Evolutionary conservation across 2,329 filamentous ascomycete species (phyloP), one percentile per base, ranked within the genome.

Genomic region (Apiospora marii): DNA sequence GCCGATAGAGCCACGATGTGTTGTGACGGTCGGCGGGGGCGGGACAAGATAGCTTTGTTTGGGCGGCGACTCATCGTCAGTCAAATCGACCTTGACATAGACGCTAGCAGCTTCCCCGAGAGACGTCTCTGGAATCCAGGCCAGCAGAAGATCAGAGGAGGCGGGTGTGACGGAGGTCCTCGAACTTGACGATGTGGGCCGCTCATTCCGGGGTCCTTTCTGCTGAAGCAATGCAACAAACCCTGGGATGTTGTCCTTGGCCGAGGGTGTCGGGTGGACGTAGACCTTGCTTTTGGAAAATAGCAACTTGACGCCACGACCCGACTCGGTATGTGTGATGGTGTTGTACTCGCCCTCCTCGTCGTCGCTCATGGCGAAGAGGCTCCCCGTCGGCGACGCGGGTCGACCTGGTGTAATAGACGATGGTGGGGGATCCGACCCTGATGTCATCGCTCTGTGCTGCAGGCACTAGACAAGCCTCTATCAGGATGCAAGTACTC

Each of bases 271-370:
- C 0, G 96, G 96, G 82, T 99, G 96, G 61, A 99, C 92, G 81
- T 98, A 99, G 81, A 99, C 96, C 88, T 98, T 99, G 92, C 95
- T 98, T 85, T 99, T 99, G 27, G 95, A 96, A 79, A 93, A 98
- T 19, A 99, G 87, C 44, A 99, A 87, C 84, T 98, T 99, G 67
- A 99, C 96, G 1, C 96, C 96, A 76, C 90, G 90, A 0, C 93
- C 93, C 2, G 91, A 91, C 76, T 89, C 90, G 4, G 91, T 90
- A 80, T 97, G 94, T 5, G 94, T 93, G 79, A 99, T 94, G 24
- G 95, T 98, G 81, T 97, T 94, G 85, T 99, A 99, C 64, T 94
- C 96, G 77, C 93, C 93, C 83, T 98, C 96, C 75, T 98, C 95
- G 80, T 98, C 95, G 85, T 99, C 97, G 83, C 94, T 98, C 87